These are phyloP conservation scores for Xanthoconium stramineum DNA, from an alignment of 768 basidiomycete species.

Conservation along the genomic window DNA sequence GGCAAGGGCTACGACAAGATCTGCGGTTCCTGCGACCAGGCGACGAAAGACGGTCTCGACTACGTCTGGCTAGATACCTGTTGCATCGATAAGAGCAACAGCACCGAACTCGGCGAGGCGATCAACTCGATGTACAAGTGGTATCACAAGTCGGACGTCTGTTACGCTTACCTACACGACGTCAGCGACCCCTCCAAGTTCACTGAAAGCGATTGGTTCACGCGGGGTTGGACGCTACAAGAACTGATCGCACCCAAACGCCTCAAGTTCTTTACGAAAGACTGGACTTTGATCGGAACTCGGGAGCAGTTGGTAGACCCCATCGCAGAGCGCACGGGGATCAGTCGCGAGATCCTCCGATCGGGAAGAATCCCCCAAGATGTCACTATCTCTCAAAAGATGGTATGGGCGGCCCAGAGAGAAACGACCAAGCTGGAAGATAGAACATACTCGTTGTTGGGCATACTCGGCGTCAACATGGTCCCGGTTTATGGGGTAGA, in stretches of 20 bases:
- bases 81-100: slow-evolving; percentile 30
- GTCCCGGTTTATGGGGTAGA: slow-evolving; percentile 25
- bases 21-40: slow-evolving; percentile 16
- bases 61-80: slow-evolving; percentile 35
- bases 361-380: slow-evolving; percentile 4
- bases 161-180: slow-evolving; percentile 29
- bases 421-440: slow-evolving; percentile 27
- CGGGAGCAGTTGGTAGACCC: slow-evolving; percentile 9
- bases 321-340: slow-evolving; percentile 17
- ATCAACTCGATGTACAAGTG: slow-evolving; percentile 35
- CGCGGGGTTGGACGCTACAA: slow-evolving; percentile 31
- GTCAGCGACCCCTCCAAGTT: slow-evolving; percentile 16
- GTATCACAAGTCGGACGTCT: slow-evolving; percentile 27
- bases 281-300: slow-evolving; percentile 22
- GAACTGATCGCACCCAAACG: slow-evolving; percentile 29
- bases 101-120: slow-evolving; percentile 28
- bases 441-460: slow-evolving; percentile 30
- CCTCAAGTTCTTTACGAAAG: slow-evolving; percentile 26
- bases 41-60: slow-evolving; percentile 8
- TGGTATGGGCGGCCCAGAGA: slow-evolving; percentile 28
- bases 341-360: slow-evolving; percentile 15
- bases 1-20: slow-evolving; percentile 25
- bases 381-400: slow-evolving; percentile 21
- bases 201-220: slow-evolving; percentile 29
- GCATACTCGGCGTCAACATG: slow-evolving; percentile 23